phyloP scores from a whole-genome alignment of 164 flowering plant genomes.

The Nelumbo lutea region DNA sequence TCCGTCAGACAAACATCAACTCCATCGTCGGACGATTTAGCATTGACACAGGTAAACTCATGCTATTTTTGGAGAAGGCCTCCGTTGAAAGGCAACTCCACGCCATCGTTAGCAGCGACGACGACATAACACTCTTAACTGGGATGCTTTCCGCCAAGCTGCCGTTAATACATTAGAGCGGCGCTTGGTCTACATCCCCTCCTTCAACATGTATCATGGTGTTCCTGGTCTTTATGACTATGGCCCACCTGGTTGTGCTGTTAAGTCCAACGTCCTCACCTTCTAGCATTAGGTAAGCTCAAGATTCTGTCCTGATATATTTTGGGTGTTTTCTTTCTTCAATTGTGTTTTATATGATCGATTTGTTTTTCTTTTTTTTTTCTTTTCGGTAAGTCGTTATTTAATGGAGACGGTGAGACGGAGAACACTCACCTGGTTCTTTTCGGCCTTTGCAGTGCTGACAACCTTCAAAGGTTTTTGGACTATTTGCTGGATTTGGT shows the following conservation, averaged over 20 bases:
- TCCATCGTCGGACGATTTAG: no score
- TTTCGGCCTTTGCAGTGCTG: no score
- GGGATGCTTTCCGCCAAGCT: slow-evolving; percentile 70
- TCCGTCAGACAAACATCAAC: no score
- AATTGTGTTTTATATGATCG: neutral
- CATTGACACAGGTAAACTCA: no score
- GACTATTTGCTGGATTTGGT: no score
- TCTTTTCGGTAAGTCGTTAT: neutral
- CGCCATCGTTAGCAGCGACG: slow-evolving; percentile 21
- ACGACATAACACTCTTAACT: slow-evolving; percentile 14
- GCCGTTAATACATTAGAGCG: slow-evolving; percentile 77
- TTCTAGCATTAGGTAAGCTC: slow-evolving; percentile 84
- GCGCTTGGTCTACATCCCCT: slow-evolving; percentile 73
- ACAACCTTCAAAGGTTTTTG: no score
- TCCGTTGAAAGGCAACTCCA: slow-evolving; percentile 40
- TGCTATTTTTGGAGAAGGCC: slow-evolving; percentile 28
- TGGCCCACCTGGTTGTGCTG: slow-evolving; percentile 96
- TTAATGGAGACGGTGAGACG: no score
- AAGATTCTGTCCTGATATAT: neutral
- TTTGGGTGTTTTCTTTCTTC: neutral
- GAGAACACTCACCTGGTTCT: no score
- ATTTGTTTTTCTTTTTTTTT: neutral
- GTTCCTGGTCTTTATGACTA: slow-evolving; percentile 93
- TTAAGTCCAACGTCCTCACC: slow-evolving; percentile 85
- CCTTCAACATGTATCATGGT: slow-evolving; percentile 88